These are phyloP conservation scores for Cyphellophora attinorum DNA, from an alignment of 2,329 filamentous ascomycete genomes.

Conservation along the genomic window DNA sequence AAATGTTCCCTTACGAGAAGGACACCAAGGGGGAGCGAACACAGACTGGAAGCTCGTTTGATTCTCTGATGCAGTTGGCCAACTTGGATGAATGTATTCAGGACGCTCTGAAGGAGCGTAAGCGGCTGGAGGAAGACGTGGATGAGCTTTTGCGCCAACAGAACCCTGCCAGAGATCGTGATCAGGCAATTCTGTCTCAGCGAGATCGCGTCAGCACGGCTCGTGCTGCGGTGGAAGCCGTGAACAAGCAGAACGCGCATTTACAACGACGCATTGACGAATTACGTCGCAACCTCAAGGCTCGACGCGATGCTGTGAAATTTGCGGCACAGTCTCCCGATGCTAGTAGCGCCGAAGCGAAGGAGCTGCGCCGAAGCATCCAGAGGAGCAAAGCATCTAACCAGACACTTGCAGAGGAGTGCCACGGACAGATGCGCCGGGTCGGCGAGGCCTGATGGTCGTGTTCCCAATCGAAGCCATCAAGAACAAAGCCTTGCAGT, in stretches of 20 bases:
- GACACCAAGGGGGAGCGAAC: constrained; percentile 5
- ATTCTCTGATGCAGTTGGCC: constrained; percentile 74
- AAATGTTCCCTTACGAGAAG: background rate
- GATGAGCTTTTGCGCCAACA: constrained; percentile 30
- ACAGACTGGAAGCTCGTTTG: constrained; percentile 64
- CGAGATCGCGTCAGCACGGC: constrained; percentile 4
- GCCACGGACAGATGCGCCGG: constrained; percentile 77
- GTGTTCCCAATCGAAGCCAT: constrained; percentile 75
- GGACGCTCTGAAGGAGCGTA: constrained; percentile 71
- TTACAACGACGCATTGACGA: constrained; percentile 28
- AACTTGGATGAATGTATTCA: constrained; percentile 87
- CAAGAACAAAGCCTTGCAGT: constrained; percentile 56
- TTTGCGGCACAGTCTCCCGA: constrained; percentile 4
- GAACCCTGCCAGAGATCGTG: constrained; percentile 23
- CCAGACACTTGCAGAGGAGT: constrained; percentile 48
- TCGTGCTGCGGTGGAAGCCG: constrained; percentile 7
- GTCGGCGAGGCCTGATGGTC: constrained; percentile 72
- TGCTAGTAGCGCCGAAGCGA: constrained; percentile 4
- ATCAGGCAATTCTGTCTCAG: constrained; percentile 9
- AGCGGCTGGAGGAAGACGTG: constrained; percentile 68
- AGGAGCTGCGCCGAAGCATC: background rate
- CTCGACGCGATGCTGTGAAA: constrained; percentile 6
- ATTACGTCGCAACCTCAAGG: constrained; percentile 31
- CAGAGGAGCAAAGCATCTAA: constrained; percentile 3
- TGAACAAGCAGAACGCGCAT: constrained; percentile 12